These are phyloP conservation scores for Lecanosticta acicola DNA, from an alignment of 2,329 filamentous ascomycete genomes.

Conservation along the genomic window DNA sequence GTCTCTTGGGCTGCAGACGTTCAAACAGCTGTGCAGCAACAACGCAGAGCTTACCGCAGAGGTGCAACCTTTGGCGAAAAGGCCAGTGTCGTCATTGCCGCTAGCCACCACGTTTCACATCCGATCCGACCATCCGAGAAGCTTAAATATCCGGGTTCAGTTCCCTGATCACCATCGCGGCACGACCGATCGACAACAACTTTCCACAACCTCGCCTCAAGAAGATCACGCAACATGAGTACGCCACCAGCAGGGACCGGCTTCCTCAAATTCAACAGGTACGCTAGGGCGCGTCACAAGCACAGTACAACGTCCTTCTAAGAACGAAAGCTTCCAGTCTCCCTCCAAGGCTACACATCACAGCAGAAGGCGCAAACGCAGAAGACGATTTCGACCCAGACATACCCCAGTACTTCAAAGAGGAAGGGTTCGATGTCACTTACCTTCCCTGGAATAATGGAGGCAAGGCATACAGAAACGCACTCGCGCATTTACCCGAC, in stretches of 20 bases:
- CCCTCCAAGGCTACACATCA: conserved; percentile 35
- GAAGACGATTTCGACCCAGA: conserved; percentile 35
- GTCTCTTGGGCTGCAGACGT: neutral
- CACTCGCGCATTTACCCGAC: conserved; percentile 35
- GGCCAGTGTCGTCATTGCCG: neutral
- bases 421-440: conserved; percentile 40
- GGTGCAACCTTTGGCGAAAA: neutral
- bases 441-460: conserved; percentile 33
- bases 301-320: neutral
- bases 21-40: too few species aligned
- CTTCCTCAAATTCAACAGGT: conserved; percentile 26
- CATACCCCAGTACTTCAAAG: conserved; percentile 36
- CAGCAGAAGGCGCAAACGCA: conserved; percentile 22
- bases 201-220: neutral
- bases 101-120: neutral
- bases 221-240: neutral
- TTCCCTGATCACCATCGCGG: neutral
- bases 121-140: neutral
- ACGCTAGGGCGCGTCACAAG: neutral
- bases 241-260: conserved; percentile 11
- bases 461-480: conserved; percentile 28
- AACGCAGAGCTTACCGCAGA: neutral
- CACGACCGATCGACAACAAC: neutral
- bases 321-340: conserved; percentile 6
- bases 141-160: neutral